These are phyloP conservation scores for Scedosporium dehoogii DNA, from an alignment of 2,329 filamentous ascomycete genomes.

Conservation along the genomic window DNA sequence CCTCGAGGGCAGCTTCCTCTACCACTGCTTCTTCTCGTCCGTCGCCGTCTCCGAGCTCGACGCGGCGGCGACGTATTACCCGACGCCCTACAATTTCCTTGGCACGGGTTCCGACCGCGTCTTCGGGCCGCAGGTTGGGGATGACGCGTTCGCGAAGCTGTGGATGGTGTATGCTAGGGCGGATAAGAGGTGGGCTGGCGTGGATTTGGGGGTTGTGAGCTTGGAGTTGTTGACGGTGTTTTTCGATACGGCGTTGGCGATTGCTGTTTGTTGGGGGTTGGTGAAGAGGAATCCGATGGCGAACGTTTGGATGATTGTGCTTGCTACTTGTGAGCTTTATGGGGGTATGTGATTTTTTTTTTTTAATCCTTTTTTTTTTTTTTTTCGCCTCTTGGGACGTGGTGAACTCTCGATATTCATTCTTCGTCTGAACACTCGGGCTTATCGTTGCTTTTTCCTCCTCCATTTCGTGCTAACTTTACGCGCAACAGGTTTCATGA, in stretches of 20 bases:
- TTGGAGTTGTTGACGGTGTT: constrained; percentile 58
- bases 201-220: constrained; percentile 52
- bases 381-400: too few relatives aligned
- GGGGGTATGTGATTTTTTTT: constrained; percentile 37
- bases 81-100: constrained; percentile 43
- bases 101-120: constrained; percentile 33
- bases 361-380: too few relatives aligned
- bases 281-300: constrained; percentile 42
- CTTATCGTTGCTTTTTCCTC: too few relatives aligned
- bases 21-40: constrained; percentile 78
- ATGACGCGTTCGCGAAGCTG: constrained; percentile 44
- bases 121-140: constrained; percentile 48
- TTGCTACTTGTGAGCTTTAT: constrained; percentile 58
- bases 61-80: constrained; percentile 26
- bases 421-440: too few relatives aligned
- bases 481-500: constrained; percentile 51
- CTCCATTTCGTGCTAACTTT: too few relatives aligned
- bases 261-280: constrained; percentile 51
- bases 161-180: constrained; percentile 63
- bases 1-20: constrained; percentile 85
- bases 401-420: too few relatives aligned
- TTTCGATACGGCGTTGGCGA: constrained; percentile 48
- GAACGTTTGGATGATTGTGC: constrained; percentile 52
- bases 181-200: constrained; percentile 53
- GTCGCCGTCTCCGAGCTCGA: constrained; percentile 24